Base-by-base conservation (phyloP, 2,329 filamentous ascomycete genomes). In the Cercospora sp. region DNA sequence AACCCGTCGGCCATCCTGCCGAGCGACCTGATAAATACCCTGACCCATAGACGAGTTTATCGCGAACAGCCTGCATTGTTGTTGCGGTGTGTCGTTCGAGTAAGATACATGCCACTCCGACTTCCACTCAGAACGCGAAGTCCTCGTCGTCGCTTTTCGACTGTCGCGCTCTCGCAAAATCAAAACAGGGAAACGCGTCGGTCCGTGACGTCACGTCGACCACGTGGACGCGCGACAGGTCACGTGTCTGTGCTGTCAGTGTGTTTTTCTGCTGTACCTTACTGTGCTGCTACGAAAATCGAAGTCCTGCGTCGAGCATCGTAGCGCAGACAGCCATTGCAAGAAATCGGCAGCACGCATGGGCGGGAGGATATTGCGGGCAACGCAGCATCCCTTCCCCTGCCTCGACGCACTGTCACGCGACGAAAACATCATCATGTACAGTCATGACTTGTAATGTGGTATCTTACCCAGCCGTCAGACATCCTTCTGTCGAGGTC, bases 21-120 rank as follows among this genome's bases (percentile, higher is more conserved):
- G 64, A 68, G 48, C 76, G 73, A 18, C 77, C 78, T 64, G 75
- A 72, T 33, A 75, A 67, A 69, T 77, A 79, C n/a, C 76, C 77
- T 55, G 72, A 72, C 36, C 66, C 66, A 65, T 75, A 78, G 18
- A 72, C 28, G 9, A 71, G 13, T 7, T 71, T 65, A 45, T 78
- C 75, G 62, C 76, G 76, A 5, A 76, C 42, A 20, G 69, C 55
- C 62, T 75, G 69, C 42, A 68, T 51, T 42, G 12, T 40, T 61
- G 16, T 26, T 51, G 45, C 18, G 45, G 10, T 51, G 6, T 51
- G 28, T 61, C 40, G 33, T 61, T 42, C 20, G 26, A 40, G 48
- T n/a, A 13, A 42, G 20, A 18, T 45, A n/a, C 53, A 58, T 58
- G 23, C 20, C 20, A 31, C 26, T 6, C 12, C 36, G 36, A 42